Evolutionary conservation across 768 basidiomycete genomes (phyloP).

Genomic region (Suillus discolor): DNA sequence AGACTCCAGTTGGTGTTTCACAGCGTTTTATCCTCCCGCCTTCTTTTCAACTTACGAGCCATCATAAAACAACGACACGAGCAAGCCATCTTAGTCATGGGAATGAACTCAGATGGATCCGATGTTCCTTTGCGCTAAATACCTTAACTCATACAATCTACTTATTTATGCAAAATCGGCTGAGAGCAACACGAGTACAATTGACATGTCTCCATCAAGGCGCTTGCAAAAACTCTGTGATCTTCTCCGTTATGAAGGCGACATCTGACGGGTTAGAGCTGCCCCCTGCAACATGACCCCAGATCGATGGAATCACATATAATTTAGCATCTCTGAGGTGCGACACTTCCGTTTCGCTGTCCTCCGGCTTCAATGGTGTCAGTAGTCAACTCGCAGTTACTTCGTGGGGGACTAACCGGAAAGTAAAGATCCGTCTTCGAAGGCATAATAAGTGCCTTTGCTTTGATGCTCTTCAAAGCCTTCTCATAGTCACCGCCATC

Average conservation of each 20-base stretch:
- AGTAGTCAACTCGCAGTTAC: background rate
- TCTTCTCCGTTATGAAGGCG: constrained; percentile 42
- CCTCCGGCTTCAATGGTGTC: constrained; percentile 47
- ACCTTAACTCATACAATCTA: too few relatives aligned
- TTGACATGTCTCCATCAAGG: background rate
- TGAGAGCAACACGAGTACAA: background rate
- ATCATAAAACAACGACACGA: background rate
- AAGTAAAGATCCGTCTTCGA: constrained; percentile 64
- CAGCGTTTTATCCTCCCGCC: background rate
- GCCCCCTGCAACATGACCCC: constrained; percentile 61
- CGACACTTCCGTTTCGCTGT: constrained; percentile 51
- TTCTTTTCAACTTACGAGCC: constrained; percentile 3
- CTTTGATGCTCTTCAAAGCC: constrained; percentile 46
- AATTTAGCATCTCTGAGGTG: constrained; percentile 45
- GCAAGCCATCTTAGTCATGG: background rate
- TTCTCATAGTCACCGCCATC: constrained; percentile 47
- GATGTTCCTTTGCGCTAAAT: background rate
- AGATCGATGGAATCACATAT: constrained; percentile 55
- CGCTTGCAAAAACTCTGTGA: constrained; percentile 45
- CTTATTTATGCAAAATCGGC: background rate
- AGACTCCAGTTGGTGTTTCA: background rate
- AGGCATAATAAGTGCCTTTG: constrained; percentile 60
- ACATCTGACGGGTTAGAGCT: constrained; percentile 42
- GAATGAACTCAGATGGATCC: background rate
- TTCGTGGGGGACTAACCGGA: constrained; percentile 38